Evolutionary conservation across 2,329 filamentous ascomycete species (phyloP), one percentile per base, ranked within the genome.

Genomic region (Aspergillus texensis): DNA sequence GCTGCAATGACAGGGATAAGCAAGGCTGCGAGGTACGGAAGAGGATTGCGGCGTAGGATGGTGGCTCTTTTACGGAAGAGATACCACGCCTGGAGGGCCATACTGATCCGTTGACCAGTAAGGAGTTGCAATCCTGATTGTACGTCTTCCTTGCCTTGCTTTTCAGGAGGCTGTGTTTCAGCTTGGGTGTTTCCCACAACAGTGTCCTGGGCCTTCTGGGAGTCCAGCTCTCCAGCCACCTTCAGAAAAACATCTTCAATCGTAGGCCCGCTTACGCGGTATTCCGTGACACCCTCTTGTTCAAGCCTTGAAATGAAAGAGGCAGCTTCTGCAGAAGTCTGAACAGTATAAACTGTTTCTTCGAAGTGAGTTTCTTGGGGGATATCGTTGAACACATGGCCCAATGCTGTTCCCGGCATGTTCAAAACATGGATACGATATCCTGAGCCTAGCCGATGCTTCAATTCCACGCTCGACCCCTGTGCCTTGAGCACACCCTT

Each of bases 161-260:
- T 62, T 58, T 65, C 65, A 52, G 39, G 52, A 50, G 57, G 62
- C 41, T 58, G 69, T 46, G 53, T 64, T 34, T 43, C 39, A 58
- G 67, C 62, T n/a, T 66, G 26, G n/a, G 54, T 32, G 16, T 30
- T 59, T 11, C 69, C 62, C n/a, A 30, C 58, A 26, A 68, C 62
- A 34, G 59, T 50, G 21, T 64, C 63, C 21, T 50, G 52, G 21
- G 60, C 8, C 10, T 46, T 68, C 9, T 67, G 62, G 2, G 58
- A 24, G 34, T 83, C 85, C 63, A 93, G 85, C 75, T 97, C 93
- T 72, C 94, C 91, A 0, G 93, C 92, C 45, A 97, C 84, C 67
- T 92, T 89, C 28, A 97, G 80, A 77, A 97, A 97, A 0, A 97
- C 93, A 69, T 97, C 93, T 75, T 97, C 94, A 46, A 97, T 93